Base-by-base conservation (phyloP, 1,139 yeast species). In the Hyphopichia buzzinii region DNA sequence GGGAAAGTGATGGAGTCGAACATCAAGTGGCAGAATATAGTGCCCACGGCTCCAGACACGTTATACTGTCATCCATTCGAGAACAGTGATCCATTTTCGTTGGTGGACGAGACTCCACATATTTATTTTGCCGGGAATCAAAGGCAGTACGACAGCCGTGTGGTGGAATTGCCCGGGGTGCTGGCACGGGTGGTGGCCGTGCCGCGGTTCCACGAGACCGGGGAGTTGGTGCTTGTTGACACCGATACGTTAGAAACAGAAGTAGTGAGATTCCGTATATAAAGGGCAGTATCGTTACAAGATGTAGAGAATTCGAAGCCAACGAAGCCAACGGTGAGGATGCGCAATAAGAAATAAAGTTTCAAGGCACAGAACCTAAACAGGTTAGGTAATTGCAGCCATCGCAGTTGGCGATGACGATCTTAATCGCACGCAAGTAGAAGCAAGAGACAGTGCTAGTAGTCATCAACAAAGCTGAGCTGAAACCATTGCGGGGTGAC, bases 31-130 rank as follows among this genome's bases (percentile, higher is more conserved):
- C 92, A 88, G 48, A 87, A 87, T 49, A 68, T 87, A 26, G 83
- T 88, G 0, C 98, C 98, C 2, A 89, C 97, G 0, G 95, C 96
- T 1, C 99, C 99, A 0, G 98, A 92, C 52, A 94, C 99, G 0
- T 64, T 92, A 30, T 85, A 86, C 67, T 83, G 95, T 45, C 89
- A 88, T 49, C 97, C 99, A 1, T 90, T 73, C 52, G 74, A 77
- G n/a, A 77, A 81, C 30, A 51, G 55, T 4, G 98, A 94, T 57
- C 97, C 97, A 2, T 89, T 92, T 57, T 73, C 87, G 3, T 55
- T 92, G 24, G 40, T 37, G 10, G 65, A 65, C 4, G 85, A 84
- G 50, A 76, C 86, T 15, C 98, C 98, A 1, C 92, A 88, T 54
- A 81, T 90, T 2, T 88, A 85, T 53, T 79, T 88, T 50, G 87